Percentiles rank a stretch among this genome's conserved stretches.
phyloP scores from a whole-genome alignment of 2,329 filamentous ascomycete species.

The Helminthosporium solani region DNA sequence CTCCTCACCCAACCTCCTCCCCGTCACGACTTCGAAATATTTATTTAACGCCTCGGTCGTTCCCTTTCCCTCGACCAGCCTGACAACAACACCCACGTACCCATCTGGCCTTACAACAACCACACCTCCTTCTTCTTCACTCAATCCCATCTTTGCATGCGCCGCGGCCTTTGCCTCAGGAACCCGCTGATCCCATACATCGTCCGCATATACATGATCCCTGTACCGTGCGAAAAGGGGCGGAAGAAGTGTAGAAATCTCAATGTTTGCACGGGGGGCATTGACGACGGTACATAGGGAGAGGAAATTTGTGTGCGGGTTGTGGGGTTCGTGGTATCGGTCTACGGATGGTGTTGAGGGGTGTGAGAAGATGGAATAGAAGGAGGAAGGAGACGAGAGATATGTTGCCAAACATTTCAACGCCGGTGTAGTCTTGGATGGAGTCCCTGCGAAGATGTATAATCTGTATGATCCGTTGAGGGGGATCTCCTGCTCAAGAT shows the following conservation, averaged over 20 bases:
- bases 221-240: conserved; percentile 70
- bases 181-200: conserved; percentile 70
- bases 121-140: conserved; percentile 71
- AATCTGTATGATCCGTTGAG: conserved; percentile 85
- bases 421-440: conserved; percentile 59
- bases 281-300: conserved; percentile 77
- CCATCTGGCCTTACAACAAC: conserved; percentile 85
- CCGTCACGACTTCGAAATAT: conserved; percentile 75
- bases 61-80: conserved; percentile 71
- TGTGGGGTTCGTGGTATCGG: conserved; percentile 73
- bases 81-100: conserved; percentile 76
- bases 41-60: conserved; percentile 81
- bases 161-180: conserved; percentile 70
- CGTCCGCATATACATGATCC: conserved; percentile 84
- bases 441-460: conserved; percentile 79
- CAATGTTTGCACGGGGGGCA: conserved; percentile 65
- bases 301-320: conserved; percentile 81
- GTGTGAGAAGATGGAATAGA: conserved; percentile 67
- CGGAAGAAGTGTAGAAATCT: conserved; percentile 71
- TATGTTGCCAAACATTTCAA: conserved; percentile 68
- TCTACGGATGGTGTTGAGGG: conserved; percentile 52
- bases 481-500: conserved; percentile 86
- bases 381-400: conserved; percentile 66
- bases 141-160: conserved; percentile 83
- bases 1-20: conserved; percentile 55